A percentile compares a stretch with the other conserved stretches of the same genome.
These are phyloP conservation scores for Zopfochytrium polystomum DNA, from an alignment of 371 early-diverging fungal species.

Conservation along the genomic window DNA sequence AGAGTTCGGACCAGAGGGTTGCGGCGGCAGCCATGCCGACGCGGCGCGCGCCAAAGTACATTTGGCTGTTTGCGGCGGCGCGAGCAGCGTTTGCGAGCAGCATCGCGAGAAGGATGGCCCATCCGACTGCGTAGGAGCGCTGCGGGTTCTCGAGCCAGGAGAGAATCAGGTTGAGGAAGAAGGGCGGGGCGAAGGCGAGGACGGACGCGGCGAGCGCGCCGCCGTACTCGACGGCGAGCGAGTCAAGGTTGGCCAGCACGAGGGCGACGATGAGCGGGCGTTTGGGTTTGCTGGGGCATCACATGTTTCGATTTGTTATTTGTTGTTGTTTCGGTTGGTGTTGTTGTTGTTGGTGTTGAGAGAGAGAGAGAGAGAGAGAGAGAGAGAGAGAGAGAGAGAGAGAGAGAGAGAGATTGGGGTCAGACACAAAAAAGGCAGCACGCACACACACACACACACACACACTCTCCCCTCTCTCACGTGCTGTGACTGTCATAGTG, in stretches of 20 bases:
- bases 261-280: no score
- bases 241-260: no score
- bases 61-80: conserved; percentile 22
- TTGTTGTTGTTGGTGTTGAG: no score
- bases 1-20: conserved; percentile 38
- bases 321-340: no score
- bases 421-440: not conserved
- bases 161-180: conserved; percentile 41
- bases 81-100: conserved; percentile 1
- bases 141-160: conserved; percentile 28
- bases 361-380: conserved; percentile 18
- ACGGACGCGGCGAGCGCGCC: no score
- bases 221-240: no score
- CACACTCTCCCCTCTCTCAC: no score
- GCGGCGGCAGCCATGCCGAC: conserved; percentile 29
- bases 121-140: conserved; percentile 10
- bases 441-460: not conserved
- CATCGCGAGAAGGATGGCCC: conserved; percentile 21
- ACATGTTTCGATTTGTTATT: no score
- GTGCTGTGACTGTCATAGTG: not conserved
- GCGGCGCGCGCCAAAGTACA: conserved; percentile 31
- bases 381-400: conserved; percentile 9
- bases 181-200: no score
- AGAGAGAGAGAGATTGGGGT: not conserved
- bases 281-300: no score